These are phyloP conservation scores for Neonectria faginata DNA, from an alignment of 2,329 filamentous ascomycete species.

Conservation along the genomic window DNA sequence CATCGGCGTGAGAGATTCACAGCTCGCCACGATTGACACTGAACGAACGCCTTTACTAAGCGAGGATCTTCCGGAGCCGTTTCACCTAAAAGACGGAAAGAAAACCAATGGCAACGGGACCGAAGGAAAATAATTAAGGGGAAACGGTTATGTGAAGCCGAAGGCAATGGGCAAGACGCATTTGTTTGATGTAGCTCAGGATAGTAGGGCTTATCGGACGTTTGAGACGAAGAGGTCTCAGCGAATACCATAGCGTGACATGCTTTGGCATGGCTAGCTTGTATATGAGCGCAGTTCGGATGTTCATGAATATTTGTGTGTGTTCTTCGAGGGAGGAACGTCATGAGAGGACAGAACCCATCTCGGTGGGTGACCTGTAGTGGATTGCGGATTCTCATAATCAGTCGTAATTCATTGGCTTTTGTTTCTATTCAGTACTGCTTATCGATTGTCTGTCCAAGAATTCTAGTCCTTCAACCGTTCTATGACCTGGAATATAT, in stretches of 20 bases:
- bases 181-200: conserved; percentile 5
- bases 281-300: conserved; percentile 1
- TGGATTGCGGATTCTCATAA: not conserved
- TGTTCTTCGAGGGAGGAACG: not conserved
- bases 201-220: not conserved
- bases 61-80: conserved; percentile 33
- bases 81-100: conserved; percentile 20
- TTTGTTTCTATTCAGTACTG: not conserved
- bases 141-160: not conserved
- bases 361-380: not conserved
- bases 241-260: not conserved
- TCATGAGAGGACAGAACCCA: not conserved
- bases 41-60: conserved; percentile 50
- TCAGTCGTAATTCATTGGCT: not conserved
- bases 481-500: not conserved
- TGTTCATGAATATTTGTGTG: too few relatives aligned
- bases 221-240: not conserved
- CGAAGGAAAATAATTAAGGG: conserved; percentile 21
- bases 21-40: conserved; percentile 27
- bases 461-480: not conserved
- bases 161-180: conserved; percentile 19
- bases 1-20: conserved; percentile 34
- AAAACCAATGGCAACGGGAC: conserved; percentile 43
- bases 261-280: not conserved
- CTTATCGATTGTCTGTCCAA: not conserved